Conservation (phyloP, 2,329 filamentous ascomycete genomes). For the Shiraia sp. region DNA sequence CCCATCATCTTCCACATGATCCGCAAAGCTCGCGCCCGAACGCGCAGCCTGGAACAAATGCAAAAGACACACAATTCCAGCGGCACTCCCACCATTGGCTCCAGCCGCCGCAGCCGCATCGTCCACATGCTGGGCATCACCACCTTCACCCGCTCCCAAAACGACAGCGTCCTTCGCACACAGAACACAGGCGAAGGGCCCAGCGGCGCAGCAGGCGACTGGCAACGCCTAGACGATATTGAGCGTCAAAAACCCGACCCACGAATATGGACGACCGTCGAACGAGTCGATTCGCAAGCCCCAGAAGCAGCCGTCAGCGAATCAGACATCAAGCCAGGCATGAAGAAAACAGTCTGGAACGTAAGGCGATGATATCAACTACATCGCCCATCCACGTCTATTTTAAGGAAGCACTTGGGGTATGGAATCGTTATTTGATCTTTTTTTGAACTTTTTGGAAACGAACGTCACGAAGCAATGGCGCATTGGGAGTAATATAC, state of each 20-base stretch:
- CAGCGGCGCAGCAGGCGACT: conserved; percentile 17
- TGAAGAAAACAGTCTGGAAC: conserved; percentile 38
- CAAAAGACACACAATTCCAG: conserved; percentile 19
- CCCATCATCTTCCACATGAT: conserved; percentile 42
- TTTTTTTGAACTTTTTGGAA: too few relatives aligned
- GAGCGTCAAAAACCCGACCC: conserved; percentile 20
- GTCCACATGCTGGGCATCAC: conserved; percentile 29
- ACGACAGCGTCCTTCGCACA: too few relatives aligned
- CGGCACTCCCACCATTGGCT: conserved; percentile 27
- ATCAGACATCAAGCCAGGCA: conserved; percentile 18
- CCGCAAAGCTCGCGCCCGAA: conserved; percentile 25
- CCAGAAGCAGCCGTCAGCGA: conserved; percentile 7
- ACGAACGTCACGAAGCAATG: conserved; percentile 3
- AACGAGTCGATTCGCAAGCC: conserved; percentile 10
- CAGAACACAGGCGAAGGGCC: conserved; percentile 18
- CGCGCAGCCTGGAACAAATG: conserved; percentile 16
- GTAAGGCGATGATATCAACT: conserved; percentile 23
- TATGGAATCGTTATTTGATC: too few relatives aligned
- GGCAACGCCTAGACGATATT: conserved; percentile 25
- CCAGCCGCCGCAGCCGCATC: conserved; percentile 21
- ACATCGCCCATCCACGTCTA: too few relatives aligned
- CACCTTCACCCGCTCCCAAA: too few relatives aligned
- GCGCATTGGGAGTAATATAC: neutral
- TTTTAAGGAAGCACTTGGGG: too few relatives aligned
- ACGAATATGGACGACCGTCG: conserved; percentile 18